phyloP scores from a whole-genome alignment of 805 yeast genomes.

The Starmerella apicola region DNA sequence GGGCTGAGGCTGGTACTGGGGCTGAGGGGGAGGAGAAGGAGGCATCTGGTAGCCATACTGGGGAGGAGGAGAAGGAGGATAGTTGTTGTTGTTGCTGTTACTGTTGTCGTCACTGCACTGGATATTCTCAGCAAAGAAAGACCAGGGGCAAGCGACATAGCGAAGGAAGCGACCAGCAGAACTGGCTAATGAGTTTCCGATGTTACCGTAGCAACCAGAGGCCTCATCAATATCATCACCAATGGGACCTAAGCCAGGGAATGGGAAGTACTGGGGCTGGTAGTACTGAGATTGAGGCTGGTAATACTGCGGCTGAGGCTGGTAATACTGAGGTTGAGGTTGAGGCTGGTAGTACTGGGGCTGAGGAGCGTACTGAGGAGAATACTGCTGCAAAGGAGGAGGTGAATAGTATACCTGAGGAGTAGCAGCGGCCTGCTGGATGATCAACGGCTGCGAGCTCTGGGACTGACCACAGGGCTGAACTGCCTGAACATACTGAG shows the following conservation, averaged over 20 bases:
- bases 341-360: constrained; percentile 3
- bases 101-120: constrained; percentile 1
- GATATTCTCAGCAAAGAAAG: constrained; percentile 5
- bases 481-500: constrained; percentile 3
- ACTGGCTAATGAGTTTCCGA: constrained; percentile 9
- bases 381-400: constrained; percentile 10
- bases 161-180: constrained; percentile 12
- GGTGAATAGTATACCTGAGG: neutral
- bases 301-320: constrained; percentile 16
- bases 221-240: neutral
- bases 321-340: constrained; percentile 22
- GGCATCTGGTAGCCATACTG: neutral
- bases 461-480: constrained; percentile 7
- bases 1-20: constrained; percentile 8
- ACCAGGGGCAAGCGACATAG: constrained; percentile 15
- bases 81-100: neutral
- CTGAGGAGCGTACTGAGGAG: constrained; percentile 10
- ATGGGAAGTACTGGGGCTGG: no score
- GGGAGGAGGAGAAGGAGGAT: constrained; percentile 1
- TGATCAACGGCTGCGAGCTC: constrained; percentile 1
- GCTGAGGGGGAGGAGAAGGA: constrained; percentile 4
- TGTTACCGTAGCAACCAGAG: constrained; percentile 6
- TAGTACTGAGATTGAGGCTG: neutral
- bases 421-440: neutral
- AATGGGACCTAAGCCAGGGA: neutral